A percentile compares a stretch with the other conserved stretches of the same genome.
These are phyloP conservation scores for Acanthochlamys bracteata DNA, from an alignment of 106 monocot genomes.

Conservation along the genomic window DNA sequence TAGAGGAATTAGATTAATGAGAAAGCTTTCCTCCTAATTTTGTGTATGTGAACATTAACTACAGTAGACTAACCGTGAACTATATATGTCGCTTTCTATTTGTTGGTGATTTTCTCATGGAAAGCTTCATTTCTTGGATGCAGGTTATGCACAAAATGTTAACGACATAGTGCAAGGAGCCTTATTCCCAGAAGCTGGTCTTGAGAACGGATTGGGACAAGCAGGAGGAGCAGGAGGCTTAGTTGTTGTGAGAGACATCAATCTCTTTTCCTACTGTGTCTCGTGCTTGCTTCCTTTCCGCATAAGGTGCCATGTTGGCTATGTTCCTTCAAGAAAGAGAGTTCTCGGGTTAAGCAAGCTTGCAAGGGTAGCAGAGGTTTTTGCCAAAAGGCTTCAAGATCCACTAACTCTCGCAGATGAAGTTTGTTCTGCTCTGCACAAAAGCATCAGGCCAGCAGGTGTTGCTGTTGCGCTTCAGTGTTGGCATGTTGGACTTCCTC, in stretches of 20 bases:
- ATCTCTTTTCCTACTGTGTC: conserved; percentile 87
- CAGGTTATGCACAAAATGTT: conserved; percentile 2
- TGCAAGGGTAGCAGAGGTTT: conserved; percentile 81
- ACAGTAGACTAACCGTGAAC: too few species aligned
- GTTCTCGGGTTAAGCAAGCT: conserved; percentile 87
- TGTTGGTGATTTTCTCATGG: not conserved
- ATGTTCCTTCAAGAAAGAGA: conserved; percentile 27
- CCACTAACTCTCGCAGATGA: conserved; percentile 78
- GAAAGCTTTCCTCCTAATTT: too few species aligned
- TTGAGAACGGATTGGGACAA: conserved; percentile 18
- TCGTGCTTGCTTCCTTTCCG: conserved; percentile 91
- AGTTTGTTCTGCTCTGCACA: conserved; percentile 59
- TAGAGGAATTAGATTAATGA: too few species aligned
- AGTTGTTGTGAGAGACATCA: conserved; percentile 74
- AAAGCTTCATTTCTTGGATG: not conserved
- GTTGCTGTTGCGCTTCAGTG: conserved; percentile 81
- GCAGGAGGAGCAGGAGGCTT: conserved; percentile 65
- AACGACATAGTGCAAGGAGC: conserved; percentile 1
- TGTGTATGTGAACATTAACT: too few species aligned
- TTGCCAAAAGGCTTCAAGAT: conserved; percentile 81
- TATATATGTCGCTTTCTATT: too few species aligned
- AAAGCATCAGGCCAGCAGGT: conserved; percentile 66
- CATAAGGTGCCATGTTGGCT: conserved; percentile 75
- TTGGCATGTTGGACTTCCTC: conserved; percentile 72
- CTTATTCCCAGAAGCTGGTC: conserved; percentile 2